phyloP scores from a whole-genome alignment of 306 rosid genomes.

The Dalbergia oliveri region DNA sequence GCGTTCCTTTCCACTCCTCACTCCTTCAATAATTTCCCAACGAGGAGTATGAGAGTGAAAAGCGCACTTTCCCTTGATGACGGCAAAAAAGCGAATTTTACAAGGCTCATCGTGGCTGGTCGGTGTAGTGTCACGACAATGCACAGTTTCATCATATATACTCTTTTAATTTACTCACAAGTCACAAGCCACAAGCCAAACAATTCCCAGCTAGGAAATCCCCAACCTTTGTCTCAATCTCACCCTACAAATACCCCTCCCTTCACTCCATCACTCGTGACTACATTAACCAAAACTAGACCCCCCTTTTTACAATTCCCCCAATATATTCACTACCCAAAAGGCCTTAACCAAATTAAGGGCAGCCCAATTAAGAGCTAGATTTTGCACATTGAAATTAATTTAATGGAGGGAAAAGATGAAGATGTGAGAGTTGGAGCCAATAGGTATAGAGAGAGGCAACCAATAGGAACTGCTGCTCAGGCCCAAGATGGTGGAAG shows the following conservation, averaged over 20 bases:
- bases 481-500: conserved; percentile 42
- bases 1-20: not conserved
- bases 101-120: conserved; percentile 13
- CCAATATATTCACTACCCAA: not conserved
- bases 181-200: not conserved
- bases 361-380: not conserved
- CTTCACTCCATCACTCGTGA: conserved; percentile 24
- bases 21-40: not conserved
- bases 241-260: conserved; percentile 42
- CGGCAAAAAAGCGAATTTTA: conserved; percentile 20
- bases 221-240: conserved; percentile 32
- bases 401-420: conserved; percentile 53
- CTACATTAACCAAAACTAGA: not conserved
- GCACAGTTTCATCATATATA: conserved; percentile 10
- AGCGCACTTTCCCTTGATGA: not conserved
- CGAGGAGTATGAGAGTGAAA: not conserved
- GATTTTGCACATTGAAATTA: not conserved
- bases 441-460: conserved; percentile 52
- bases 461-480: conserved; percentile 55
- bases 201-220: not conserved
- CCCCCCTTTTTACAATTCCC: not conserved
- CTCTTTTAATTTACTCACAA: not conserved
- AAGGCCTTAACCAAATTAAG: not conserved
- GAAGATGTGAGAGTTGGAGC: conserved; percentile 62
- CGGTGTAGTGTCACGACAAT: conserved; percentile 45